Conservation (phyloP, 768 basidiomycete genomes). For the Boletus bicolor region DNA sequence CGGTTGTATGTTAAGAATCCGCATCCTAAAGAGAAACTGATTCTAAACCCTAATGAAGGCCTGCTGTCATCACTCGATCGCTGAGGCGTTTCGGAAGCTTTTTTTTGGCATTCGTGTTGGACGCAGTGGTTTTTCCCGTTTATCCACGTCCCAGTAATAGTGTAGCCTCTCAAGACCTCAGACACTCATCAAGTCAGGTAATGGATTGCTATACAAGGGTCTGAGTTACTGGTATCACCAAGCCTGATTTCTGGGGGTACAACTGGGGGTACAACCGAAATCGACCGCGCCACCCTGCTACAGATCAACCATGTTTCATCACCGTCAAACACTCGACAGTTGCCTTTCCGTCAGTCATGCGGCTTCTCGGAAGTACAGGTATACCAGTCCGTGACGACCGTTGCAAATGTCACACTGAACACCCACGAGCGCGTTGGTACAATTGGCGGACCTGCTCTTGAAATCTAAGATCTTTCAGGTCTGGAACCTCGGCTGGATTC, state of each 20-base stretch:
- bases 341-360: not conserved
- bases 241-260: not conserved
- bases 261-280: too few relatives aligned
- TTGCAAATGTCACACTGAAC: not conserved
- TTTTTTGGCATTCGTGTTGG: not conserved
- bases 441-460: not conserved
- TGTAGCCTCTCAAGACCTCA: not conserved
- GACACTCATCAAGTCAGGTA: not conserved
- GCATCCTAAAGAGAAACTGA: conserved; percentile 4
- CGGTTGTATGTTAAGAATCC: conserved; percentile 18
- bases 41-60: conserved; percentile 1
- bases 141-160: not conserved
- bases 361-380: not conserved
- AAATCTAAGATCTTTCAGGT: not conserved
- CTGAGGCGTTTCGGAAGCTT: not conserved
- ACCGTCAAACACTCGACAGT: not conserved
- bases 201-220: not conserved
- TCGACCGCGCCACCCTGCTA: not conserved
- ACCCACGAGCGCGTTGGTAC: not conserved
- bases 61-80: not conserved
- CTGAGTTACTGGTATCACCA: not conserved
- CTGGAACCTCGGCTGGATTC: not conserved
- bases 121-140: not conserved
- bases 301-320: not conserved
- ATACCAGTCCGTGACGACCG: not conserved